Evolutionary conservation across 176 grass and related monocot species (phyloP), one percentile per base, ranked within the genome.

Genomic region (Carex littledalei): DNA sequence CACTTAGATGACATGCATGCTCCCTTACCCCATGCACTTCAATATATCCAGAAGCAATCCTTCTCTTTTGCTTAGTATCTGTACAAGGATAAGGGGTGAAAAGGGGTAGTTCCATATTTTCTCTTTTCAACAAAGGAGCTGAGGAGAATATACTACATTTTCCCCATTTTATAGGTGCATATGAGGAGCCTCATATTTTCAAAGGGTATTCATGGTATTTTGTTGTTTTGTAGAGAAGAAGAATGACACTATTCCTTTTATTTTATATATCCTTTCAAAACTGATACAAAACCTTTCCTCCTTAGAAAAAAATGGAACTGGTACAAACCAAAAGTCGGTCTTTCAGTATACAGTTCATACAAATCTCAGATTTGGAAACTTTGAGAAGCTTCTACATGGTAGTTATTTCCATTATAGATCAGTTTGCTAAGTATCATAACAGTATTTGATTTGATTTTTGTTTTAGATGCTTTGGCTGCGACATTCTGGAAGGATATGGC

Each of bases 401-500:
- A 67, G 64, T 34, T 34, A 35, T 67, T 34, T 71, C 7, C 22
- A 11, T 78, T 76, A 15, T 78, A 34, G 21, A 78, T 78, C 50
- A 32, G 50, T 56, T 50, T 55, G 12, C 13, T 56, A 31, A 56
- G 47, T 78, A 34, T 78, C 7, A 24, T 78, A 18, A 78, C 18
- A 18, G 10, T 83, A 74, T 11, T 82, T 87, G 43, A 29, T 55
- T 90, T 66, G 12, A 32, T 73, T 68, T 18, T 84, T 87, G 60
- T 79, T 88, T 47, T 82, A 98, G 95, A 85, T 98, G 95, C 82
- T 98, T 98, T 68, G 87, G 85, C 52, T 89, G 95, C 83, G 78
- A 89, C 41, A 78, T 98, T 90, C 20, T 94, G 84, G 93, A 98
- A 91, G 93, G 95, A 16, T 94, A 98, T 88, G 95, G 92, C 86